Conservation (phyloP, 108 stramenopile species). For the Nitzschia putrida region DNA sequence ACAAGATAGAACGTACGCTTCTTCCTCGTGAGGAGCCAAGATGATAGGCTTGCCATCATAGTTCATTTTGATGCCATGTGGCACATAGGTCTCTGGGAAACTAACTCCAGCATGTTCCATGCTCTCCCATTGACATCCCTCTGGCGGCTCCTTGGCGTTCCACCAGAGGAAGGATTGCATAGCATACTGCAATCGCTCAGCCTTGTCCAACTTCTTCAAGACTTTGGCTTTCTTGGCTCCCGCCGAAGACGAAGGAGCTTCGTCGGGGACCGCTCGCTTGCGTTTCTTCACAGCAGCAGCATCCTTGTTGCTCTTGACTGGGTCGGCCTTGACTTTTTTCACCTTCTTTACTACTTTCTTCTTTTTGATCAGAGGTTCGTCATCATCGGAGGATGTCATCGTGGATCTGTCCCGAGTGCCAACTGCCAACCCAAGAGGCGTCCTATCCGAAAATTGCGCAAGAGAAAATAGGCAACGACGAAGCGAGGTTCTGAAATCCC, state of each 20-base stretch:
- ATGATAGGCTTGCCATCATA: slow-evolving; percentile 92
- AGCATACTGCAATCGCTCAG: slow-evolving; percentile 80
- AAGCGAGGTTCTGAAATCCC: no score
- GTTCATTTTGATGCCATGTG: slow-evolving; percentile 91
- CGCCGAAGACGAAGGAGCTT: slow-evolving; percentile 17
- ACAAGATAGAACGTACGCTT: slow-evolving; percentile 66
- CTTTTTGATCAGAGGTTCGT: slow-evolving; percentile 1
- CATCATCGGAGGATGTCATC: slow-evolving; percentile 27
- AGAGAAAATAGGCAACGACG: neutral
- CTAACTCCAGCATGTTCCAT: slow-evolving; percentile 97
- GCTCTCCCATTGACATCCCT: slow-evolving; percentile 90
- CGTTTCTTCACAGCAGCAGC: slow-evolving; percentile 30
- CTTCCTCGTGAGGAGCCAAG: slow-evolving; percentile 91
- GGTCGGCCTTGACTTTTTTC: slow-evolving; percentile 17
- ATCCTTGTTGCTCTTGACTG: neutral
- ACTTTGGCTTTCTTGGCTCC: slow-evolving; percentile 45
- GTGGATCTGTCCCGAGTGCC: neutral
- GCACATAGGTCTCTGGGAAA: slow-evolving; percentile 92
- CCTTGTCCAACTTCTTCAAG: slow-evolving; percentile 74
- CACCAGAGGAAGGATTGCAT: slow-evolving; percentile 93
- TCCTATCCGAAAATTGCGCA: no score
- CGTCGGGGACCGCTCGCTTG: slow-evolving; percentile 24
- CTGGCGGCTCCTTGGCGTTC: slow-evolving; percentile 81
- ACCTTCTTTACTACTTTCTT: slow-evolving; percentile 35
- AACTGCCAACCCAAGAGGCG: neutral